Percentiles rank a stretch among this genome's conserved stretches.
phyloP scores from a whole-genome alignment of 2,329 filamentous ascomycete species.

The Esteya vermicola region DNA sequence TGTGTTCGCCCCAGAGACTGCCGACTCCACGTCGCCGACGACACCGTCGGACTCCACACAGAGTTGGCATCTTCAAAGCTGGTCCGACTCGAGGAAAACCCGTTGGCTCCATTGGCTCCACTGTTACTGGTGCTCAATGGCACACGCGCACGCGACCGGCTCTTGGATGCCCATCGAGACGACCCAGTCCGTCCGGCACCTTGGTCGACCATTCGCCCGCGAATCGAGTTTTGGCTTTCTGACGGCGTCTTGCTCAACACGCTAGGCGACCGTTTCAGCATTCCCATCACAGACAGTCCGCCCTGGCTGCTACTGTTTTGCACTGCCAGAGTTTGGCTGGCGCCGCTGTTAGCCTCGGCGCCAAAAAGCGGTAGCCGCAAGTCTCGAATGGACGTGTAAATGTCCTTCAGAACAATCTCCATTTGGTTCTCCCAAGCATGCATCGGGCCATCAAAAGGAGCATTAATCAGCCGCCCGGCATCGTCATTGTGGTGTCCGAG shows the following conservation, averaged over 20 bases:
- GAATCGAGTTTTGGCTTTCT: constrained; percentile 54
- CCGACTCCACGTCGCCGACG: constrained; percentile 92
- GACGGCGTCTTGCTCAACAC: constrained; percentile 88
- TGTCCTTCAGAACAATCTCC: constrained; percentile 81
- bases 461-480: constrained; percentile 64
- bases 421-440: constrained; percentile 80
- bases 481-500: constrained; percentile 16
- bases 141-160: constrained; percentile 47
- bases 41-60: constrained; percentile 71
- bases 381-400: constrained; percentile 79
- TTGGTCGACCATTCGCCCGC: constrained; percentile 54
- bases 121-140: constrained; percentile 29
- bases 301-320: constrained; percentile 39
- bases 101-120: constrained; percentile 29
- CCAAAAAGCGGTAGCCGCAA: constrained; percentile 79
- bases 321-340: constrained; percentile 35
- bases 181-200: constrained; percentile 31
- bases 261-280: constrained; percentile 76
- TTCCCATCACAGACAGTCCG: constrained; percentile 58
- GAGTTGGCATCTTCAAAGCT: constrained; percentile 86
- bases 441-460: constrained; percentile 58
- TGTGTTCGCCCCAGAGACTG: constrained; percentile 84
- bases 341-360: constrained; percentile 32
- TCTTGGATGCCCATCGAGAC: constrained; percentile 72
- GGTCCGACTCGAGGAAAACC: constrained; percentile 79